Conservation (phyloP, 768 basidiomycete genomes). For the Lactarius deliciosus region DNA sequence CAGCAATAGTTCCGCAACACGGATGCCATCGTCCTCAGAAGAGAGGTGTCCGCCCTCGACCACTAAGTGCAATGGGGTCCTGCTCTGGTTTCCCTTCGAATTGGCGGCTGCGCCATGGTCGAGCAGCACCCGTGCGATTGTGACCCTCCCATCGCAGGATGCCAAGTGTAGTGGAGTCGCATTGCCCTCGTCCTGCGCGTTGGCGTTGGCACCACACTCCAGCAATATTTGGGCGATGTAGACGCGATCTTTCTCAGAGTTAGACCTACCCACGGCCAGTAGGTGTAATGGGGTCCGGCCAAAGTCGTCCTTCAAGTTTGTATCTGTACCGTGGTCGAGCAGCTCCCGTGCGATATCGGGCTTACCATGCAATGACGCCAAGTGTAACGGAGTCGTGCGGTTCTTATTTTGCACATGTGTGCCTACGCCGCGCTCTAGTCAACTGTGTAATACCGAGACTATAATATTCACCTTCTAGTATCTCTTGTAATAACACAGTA, state of each 20-base stretch:
- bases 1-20: not conserved
- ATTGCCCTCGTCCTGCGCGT: not conserved
- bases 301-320: not conserved
- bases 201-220: not conserved
- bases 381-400: no score
- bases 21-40: not conserved
- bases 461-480: no score
- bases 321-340: not conserved
- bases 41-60: not conserved
- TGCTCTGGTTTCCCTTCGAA: not conserved
- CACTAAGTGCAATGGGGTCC: not conserved
- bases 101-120: not conserved
- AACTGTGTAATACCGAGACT: no score
- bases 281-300: not conserved
- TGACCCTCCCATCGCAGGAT: not conserved
- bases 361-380: not conserved
- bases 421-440: no score
- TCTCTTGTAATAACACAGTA: no score
- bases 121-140: not conserved
- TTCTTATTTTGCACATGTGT: no score
- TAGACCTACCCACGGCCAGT: accelerated
- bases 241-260: not conserved
- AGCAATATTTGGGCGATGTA: not conserved
- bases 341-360: not conserved
- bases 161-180: not conserved